Evolutionary conservation across 345 rosid species (phyloP), one percentile per base, ranked within the genome.

Genomic region (Camelina sativa): DNA sequence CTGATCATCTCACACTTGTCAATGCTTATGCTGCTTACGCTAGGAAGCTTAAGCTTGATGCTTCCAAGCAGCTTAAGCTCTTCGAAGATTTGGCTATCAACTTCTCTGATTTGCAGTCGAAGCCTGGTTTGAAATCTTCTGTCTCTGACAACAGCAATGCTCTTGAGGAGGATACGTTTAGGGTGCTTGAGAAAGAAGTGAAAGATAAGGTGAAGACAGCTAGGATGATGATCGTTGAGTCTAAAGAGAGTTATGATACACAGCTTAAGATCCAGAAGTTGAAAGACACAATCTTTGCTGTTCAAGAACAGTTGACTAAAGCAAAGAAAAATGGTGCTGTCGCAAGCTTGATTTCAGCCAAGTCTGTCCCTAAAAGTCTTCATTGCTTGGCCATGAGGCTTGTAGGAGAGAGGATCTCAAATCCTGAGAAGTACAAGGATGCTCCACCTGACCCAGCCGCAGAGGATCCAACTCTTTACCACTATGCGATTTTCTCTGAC

Each of bases 341-440:
- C 23, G 91, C 95, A 0, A 89, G 98, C 73, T 82, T 82, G 54
- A 93, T 93, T 46, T 82, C 97, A 19, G 98, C 98, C 1, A 90
- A 85, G 77, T 90, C 95, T 0, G 78, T 89, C 2, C 98, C 98
- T 0, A 93, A 93, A 83, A 93, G 98, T 78, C 82, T 93, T 84
- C 91, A 90, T 81, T 93, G 98, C 69, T 77, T 93, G 86, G 98
- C 93, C 1, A 93, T 93, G 98, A 85, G 98, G 80, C 90, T 93
- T 62, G 90, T 93, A 20, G 96, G 82, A 75, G 98, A 93, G 83
- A 87, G 90, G 81, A 85, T 93, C 75, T 73, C 88, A 0, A 83
- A 86, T 83, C 96, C 95, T 1, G 87, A 86, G 19, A 93, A 84
- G 80, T 93, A 93, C 38, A 78, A 65, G 53, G 97, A 90, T 38